These are phyloP conservation scores for Leishmania mexicana DNA, from an alignment of 208 protist genomes.

Conservation along the genomic window DNA sequence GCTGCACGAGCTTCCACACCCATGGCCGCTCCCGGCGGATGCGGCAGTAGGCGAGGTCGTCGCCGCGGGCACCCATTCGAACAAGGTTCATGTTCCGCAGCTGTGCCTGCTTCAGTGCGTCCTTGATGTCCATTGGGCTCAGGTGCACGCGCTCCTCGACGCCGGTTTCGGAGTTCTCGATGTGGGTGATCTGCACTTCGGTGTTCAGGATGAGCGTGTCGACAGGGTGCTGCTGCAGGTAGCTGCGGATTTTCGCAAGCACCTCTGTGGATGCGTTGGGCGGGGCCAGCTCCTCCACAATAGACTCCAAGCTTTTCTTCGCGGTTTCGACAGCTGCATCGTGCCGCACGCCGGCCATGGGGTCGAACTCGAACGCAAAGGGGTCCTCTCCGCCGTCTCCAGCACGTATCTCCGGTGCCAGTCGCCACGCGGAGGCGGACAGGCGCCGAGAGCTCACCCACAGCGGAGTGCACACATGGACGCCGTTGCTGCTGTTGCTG, in stretches of 20 bases:
- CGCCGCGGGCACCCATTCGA: conserved; percentile 69
- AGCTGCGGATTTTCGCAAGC: conserved; percentile 52
- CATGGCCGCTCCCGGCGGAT: conserved; percentile 70
- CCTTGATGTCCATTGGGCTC: conserved; percentile 64
- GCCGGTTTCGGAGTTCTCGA: conserved; percentile 74
- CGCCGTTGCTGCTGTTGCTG: neutral
- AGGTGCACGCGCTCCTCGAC: conserved; percentile 60
- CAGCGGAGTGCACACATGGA: neutral
- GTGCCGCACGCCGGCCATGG: conserved; percentile 71
- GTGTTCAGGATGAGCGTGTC: conserved; percentile 71
- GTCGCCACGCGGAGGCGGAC: neutral
- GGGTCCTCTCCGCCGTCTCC: neutral
- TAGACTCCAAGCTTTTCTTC: conserved; percentile 55
- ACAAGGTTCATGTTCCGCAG: conserved; percentile 76
- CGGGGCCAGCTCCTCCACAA: conserved; percentile 67
- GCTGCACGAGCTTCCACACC: conserved; percentile 59
- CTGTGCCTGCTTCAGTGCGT: conserved; percentile 74
- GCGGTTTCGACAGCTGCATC: conserved; percentile 75
- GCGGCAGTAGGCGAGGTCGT: conserved; percentile 82
- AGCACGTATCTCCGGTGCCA: neutral
- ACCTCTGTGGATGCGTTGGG: conserved; percentile 49
- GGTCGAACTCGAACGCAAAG: conserved; percentile 79
- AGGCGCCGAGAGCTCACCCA: neutral
- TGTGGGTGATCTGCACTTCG: conserved; percentile 84
- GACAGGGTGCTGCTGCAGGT: conserved; percentile 80